Evolutionary conservation across 2,329 filamentous ascomycete genomes (phyloP), one percentile per base, ranked within the genome.

Genomic region (Colletotrichum viniferum): DNA sequence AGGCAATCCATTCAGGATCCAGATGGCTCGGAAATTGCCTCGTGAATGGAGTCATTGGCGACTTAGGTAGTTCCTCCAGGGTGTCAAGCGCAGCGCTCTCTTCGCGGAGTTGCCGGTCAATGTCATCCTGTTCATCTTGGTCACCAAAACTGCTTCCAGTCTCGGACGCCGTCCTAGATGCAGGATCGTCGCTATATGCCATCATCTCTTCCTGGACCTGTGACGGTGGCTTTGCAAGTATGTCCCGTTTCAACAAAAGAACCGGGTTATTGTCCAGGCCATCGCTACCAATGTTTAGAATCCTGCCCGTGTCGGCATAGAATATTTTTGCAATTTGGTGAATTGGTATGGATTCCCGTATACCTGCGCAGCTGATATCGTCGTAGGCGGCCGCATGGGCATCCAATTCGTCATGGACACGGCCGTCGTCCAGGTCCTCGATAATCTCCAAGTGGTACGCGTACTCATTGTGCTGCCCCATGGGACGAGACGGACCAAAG

Each of bases 1-100:
- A 91, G 0, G 96, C 96, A 78, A 98, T 91, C 96, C 96, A 98
- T 83, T 98, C 96, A 0, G 94, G 92, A 78, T 98, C 96, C 0
- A 98, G 87, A 75, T 96, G 94, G 2, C 89, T 88, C 1, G 95
- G 95, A 4, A 98, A 86, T 13, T 87, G 86, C 90, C 9, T 66
- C 5, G 52, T 52, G 34, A 69, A 12, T 13, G 34, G n/a, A 8
- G 43, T 14, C n/a, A 32, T 36, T 9, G 63, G 48, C 32, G 60
- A 38, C 7, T 38, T 58, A 5, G 58, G 48, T 60, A 5, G 24
- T 78, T 74, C 80, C 58, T 71, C 72, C 9, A 78, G 66, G 10
- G 38, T 10, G 76, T 68, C 71, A 24, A 34, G 69, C 14, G 66
- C 78, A 63, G 79, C 78, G 69, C 79, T 85, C 76, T 86, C 87